Conservation (phyloP, 345 rosid species). For the Litchi chinensis region DNA sequence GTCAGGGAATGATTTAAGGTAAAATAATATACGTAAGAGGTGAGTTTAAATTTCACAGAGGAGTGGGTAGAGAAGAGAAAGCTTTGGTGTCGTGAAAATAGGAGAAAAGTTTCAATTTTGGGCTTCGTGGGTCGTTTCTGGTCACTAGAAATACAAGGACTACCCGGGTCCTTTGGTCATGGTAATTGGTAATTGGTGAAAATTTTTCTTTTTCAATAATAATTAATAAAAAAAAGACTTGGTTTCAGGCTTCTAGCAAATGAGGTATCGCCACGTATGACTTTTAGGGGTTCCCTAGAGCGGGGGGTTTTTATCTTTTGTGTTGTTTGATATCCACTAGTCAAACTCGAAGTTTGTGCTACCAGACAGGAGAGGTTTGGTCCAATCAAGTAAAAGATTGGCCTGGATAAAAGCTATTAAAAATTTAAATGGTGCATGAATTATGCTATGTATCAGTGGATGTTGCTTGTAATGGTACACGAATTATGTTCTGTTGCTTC, state of each 20-base stretch:
- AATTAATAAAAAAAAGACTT: background rate
- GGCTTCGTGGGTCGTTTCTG: constrained; percentile 5
- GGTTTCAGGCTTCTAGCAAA: background rate
- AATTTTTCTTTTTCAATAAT: background rate
- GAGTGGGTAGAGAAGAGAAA: too few species aligned
- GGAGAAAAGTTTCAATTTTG: background rate
- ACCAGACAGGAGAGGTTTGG: background rate
- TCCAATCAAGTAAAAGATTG: background rate
- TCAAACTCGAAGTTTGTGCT: constrained; percentile 11
- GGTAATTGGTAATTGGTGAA: background rate
- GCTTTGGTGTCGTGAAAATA: background rate
- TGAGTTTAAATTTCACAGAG: background rate
- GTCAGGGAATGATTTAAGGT: background rate
- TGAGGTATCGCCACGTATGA: constrained; percentile 1
- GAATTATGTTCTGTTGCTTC: background rate
- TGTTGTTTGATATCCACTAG: background rate
- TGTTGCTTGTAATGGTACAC: background rate
- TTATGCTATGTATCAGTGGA: background rate
- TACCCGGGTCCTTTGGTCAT: background rate
- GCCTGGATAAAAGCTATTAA: background rate
- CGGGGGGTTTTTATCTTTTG: background rate
- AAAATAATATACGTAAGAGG: background rate
- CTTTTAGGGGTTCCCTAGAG: constrained; percentile 12
- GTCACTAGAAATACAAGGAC: constrained; percentile 11
- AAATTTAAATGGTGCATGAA: background rate